phyloP scores from a whole-genome alignment of 2,329 filamentous ascomycete species.

The Tolypocladium inflatum region DNA sequence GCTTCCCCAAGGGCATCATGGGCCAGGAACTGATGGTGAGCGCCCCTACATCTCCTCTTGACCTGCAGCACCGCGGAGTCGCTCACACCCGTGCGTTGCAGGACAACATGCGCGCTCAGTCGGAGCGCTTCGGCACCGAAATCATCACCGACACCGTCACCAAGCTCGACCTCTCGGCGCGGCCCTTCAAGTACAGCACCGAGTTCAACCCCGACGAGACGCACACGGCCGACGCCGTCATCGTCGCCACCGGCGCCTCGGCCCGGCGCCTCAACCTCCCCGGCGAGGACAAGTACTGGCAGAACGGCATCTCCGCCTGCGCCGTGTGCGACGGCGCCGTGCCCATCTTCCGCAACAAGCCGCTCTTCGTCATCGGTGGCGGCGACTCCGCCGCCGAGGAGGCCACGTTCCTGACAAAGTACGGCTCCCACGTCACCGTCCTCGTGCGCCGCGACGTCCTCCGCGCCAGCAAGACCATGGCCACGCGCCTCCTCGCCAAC shows the following conservation, averaged over 20 bases:
- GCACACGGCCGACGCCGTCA: constrained; percentile 84
- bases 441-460: constrained; percentile 82
- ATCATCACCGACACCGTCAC: constrained; percentile 90
- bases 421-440: constrained; percentile 89
- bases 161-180: constrained; percentile 71
- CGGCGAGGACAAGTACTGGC: constrained; percentile 95
- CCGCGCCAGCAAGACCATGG: constrained; percentile 86
- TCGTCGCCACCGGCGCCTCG: constrained; percentile 92
- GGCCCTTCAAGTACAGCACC: constrained; percentile 89
- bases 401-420: constrained; percentile 95
- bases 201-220: constrained; percentile 77
- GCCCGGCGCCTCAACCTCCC: constrained; percentile 72
- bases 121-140: constrained; percentile 81
- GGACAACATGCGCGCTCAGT: constrained; percentile 90
- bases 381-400: constrained; percentile 97
- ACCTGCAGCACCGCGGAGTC: no score
- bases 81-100: constrained; percentile 12
- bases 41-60: constrained; percentile 1
- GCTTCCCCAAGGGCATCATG: constrained; percentile 83
- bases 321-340: constrained; percentile 96
- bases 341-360: constrained; percentile 96
- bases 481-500: constrained; percentile 69
- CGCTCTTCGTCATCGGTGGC: constrained; percentile 88
- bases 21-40: constrained; percentile 76
- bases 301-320: constrained; percentile 91